Evolutionary conservation across 208 protist genomes (phyloP).

Genomic region (Lotmaria passim): DNA sequence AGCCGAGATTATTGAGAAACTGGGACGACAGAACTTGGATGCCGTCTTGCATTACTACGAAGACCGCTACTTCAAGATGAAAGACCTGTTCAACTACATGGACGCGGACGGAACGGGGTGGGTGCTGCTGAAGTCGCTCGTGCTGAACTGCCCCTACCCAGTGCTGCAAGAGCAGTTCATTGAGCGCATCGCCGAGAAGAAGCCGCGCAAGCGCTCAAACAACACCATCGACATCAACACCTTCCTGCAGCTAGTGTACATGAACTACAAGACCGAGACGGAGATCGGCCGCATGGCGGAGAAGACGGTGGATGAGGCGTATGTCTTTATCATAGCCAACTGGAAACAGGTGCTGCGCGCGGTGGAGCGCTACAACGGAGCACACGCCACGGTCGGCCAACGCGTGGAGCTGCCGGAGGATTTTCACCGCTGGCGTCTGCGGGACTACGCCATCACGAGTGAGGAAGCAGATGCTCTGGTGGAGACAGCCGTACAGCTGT

Average conservation of each 20-base stretch:
- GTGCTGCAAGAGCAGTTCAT: conserved; percentile 86
- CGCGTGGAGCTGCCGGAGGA: conserved; percentile 53
- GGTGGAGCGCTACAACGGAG: conserved; percentile 62
- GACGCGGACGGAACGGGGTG: conserved; percentile 77
- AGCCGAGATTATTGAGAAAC: conserved; percentile 59
- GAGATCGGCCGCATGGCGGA: conserved; percentile 58
- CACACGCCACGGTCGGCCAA: background rate
- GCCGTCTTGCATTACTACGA: conserved; percentile 76
- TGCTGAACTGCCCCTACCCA: conserved; percentile 74
- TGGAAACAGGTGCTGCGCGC: conserved; percentile 80
- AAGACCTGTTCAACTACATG: conserved; percentile 82
- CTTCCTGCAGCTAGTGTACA: conserved; percentile 82
- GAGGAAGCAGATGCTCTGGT: conserved; percentile 65
- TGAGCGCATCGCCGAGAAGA: conserved; percentile 71
- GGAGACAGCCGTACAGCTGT: conserved; percentile 43
- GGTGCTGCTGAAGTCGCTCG: conserved; percentile 75
- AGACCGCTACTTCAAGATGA: conserved; percentile 86
- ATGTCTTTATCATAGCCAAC: conserved; percentile 77
- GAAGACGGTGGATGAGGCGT: conserved; percentile 55
- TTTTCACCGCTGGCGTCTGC: conserved; percentile 74
- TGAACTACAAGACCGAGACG: conserved; percentile 85
- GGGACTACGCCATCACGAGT: conserved; percentile 46
- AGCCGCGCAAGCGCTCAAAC: conserved; percentile 68
- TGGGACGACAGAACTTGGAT: conserved; percentile 59
- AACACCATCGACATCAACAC: conserved; percentile 80